These are phyloP conservation scores for Cystoderma amianthinum DNA, from an alignment of 768 basidiomycete genomes.

Conservation along the genomic window DNA sequence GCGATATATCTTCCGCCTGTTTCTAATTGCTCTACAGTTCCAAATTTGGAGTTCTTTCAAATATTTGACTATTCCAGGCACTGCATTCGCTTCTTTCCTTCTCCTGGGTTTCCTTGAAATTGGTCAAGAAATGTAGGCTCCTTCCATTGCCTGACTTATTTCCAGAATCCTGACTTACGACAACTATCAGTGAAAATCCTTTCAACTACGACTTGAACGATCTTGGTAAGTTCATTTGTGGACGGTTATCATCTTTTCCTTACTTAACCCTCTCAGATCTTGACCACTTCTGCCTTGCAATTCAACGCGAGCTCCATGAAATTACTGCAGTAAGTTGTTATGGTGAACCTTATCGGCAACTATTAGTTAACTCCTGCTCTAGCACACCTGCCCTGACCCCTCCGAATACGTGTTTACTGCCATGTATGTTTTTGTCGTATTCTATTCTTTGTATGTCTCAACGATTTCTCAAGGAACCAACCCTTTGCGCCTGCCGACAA, in stretches of 20 bases:
- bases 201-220: constrained; percentile 67
- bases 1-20: too few relatives aligned
- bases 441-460: background rate
- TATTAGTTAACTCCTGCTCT: constrained; percentile 7
- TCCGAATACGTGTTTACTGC: constrained; percentile 44
- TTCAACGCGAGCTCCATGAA: constrained; percentile 65
- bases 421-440: constrained; percentile 16
- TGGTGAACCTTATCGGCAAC: background rate
- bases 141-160: too few relatives aligned
- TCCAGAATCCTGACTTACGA: too few relatives aligned
- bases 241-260: constrained; percentile 1
- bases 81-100: constrained; percentile 57
- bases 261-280: constrained; percentile 35
- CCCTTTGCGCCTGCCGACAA: constrained; percentile 64
- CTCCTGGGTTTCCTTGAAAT: constrained; percentile 65
- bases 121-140: constrained; percentile 52
- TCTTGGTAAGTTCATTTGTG: constrained; percentile 34
- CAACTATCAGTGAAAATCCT: constrained; percentile 51
- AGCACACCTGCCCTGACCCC: constrained; percentile 53
- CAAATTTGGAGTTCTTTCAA: constrained; percentile 37
- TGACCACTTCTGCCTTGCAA: constrained; percentile 59
- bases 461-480: constrained; percentile 37
- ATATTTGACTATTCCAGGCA: constrained; percentile 50
- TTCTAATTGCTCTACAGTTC: constrained; percentile 34
- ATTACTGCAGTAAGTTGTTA: constrained; percentile 53